A percentile compares a stretch with the other conserved stretches of the same genome.
phyloP scores from a whole-genome alignment of 441 rosid species.

The Rhodomyrtus psidioides region DNA sequence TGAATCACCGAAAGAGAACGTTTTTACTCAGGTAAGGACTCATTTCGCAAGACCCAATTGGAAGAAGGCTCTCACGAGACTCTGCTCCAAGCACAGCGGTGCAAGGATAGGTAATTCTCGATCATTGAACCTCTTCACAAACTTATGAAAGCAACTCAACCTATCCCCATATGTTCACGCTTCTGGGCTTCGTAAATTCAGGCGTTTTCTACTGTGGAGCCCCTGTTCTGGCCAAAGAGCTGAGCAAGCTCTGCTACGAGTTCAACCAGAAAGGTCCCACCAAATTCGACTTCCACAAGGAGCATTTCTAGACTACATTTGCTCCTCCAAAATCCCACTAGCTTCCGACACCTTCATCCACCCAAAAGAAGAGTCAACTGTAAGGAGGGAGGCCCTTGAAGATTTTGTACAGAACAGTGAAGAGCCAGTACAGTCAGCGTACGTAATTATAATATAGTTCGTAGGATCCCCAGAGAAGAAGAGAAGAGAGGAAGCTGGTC shows the following conservation, averaged over 20 bases:
- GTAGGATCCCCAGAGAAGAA: background rate
- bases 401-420: slow-evolving; percentile 21
- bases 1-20: background rate
- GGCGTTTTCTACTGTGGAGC: slow-evolving; percentile 73
- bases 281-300: slow-evolving; percentile 71
- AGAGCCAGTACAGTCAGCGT: slow-evolving; percentile 20
- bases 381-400: slow-evolving; percentile 3
- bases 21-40: slow-evolving; percentile 43
- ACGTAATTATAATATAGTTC: slow-evolving; percentile 6
- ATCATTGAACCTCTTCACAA: background rate
- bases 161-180: background rate
- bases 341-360: background rate
- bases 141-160: background rate
- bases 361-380: background rate
- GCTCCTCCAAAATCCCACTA: background rate
- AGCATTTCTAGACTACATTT: slow-evolving; percentile 34
- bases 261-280: slow-evolving; percentile 66
- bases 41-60: slow-evolving; percentile 75
- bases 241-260: slow-evolving; percentile 53
- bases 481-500: background rate
- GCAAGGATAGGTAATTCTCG: slow-evolving; percentile 48
- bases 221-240: slow-evolving; percentile 58
- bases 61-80: slow-evolving; percentile 52
- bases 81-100: slow-evolving; percentile 57
- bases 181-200: slow-evolving; percentile 6